Conservation (phyloP, 495 filamentous ascomycete species). For the Sphaerosporella brunnea region DNA sequence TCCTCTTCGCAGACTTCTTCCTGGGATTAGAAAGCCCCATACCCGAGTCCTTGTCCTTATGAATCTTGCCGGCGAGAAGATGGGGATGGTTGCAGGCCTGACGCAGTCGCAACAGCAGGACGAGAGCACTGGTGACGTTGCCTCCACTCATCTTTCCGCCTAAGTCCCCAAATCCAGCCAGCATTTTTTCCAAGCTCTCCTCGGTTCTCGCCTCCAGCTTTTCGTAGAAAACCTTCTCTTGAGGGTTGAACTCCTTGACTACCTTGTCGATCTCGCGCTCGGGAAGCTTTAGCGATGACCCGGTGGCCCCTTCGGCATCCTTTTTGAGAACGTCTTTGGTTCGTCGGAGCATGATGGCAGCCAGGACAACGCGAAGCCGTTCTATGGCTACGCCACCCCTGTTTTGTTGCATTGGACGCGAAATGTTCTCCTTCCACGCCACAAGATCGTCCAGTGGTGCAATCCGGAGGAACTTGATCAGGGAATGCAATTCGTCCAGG, state of each 20-base stretch:
- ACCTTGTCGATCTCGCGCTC: slow-evolving; percentile 73
- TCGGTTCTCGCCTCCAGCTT: slow-evolving; percentile 69
- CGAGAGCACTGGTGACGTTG: slow-evolving; percentile 45
- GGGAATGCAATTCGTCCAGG: slow-evolving; percentile 83
- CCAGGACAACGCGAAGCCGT: slow-evolving; percentile 64
- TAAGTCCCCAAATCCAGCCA: slow-evolving; percentile 35
- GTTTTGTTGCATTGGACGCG: slow-evolving; percentile 63
- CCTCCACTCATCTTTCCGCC: slow-evolving; percentile 17
- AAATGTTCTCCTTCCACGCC: slow-evolving; percentile 79
- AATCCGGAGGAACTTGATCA: slow-evolving; percentile 86
- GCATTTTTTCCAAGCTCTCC: slow-evolving; percentile 70
- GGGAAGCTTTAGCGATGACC: slow-evolving; percentile 45
- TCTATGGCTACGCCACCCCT: slow-evolving; percentile 77
- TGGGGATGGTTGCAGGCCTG: slow-evolving; percentile 91
- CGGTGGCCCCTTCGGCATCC: slow-evolving; percentile 47
- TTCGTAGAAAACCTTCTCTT: slow-evolving; percentile 71
- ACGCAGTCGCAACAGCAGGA: slow-evolving; percentile 68
- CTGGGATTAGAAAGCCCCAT: slow-evolving; percentile 38
- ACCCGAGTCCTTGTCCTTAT: slow-evolving; percentile 68
- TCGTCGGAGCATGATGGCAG: slow-evolving; percentile 87
- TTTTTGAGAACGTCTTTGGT: slow-evolving; percentile 88
- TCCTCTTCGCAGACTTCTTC: slow-evolving; percentile 28
- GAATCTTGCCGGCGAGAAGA: slow-evolving; percentile 64
- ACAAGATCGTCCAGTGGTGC: slow-evolving; percentile 67
- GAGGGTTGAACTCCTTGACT: slow-evolving; percentile 56